Evolutionary conservation across 2,329 filamentous ascomycete genomes (phyloP).

Genomic region (Domatiomyces catenatus): DNA sequence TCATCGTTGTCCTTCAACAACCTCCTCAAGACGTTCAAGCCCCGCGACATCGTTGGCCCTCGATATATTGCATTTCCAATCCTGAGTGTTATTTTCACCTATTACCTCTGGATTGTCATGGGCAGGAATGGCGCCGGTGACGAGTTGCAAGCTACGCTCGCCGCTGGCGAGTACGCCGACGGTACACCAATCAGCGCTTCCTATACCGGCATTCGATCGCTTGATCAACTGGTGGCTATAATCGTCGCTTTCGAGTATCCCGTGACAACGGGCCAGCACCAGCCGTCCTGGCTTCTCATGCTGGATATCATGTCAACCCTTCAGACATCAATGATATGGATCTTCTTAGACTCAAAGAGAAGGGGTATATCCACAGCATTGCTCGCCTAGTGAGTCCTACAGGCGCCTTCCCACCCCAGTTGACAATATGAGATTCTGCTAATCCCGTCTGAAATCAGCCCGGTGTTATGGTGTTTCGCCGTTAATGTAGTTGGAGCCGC

Average conservation of each 20-base stretch:
- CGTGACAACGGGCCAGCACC: not conserved
- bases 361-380: not conserved
- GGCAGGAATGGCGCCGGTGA: not conserved
- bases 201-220: constrained; percentile 22
- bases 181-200: constrained; percentile 17
- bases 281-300: not conserved
- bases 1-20: too few species aligned
- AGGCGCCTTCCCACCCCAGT: too few species aligned
- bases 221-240: constrained; percentile 21
- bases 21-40: too few species aligned
- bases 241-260: constrained; percentile 14
- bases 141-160: not conserved
- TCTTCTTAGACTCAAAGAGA: not conserved
- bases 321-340: not conserved
- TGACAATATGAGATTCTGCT: too few species aligned
- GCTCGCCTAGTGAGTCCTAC: not conserved
- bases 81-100: not conserved
- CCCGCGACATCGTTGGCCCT: too few species aligned
- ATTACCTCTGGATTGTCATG: not conserved
- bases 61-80: not conserved
- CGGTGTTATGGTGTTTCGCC: not conserved
- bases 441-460: not conserved
- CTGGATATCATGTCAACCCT: not conserved
- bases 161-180: not conserved
- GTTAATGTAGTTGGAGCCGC: not conserved